Base-by-base conservation (phyloP, 2,329 filamentous ascomycete species). In the Botrytis sinoallii region DNA sequence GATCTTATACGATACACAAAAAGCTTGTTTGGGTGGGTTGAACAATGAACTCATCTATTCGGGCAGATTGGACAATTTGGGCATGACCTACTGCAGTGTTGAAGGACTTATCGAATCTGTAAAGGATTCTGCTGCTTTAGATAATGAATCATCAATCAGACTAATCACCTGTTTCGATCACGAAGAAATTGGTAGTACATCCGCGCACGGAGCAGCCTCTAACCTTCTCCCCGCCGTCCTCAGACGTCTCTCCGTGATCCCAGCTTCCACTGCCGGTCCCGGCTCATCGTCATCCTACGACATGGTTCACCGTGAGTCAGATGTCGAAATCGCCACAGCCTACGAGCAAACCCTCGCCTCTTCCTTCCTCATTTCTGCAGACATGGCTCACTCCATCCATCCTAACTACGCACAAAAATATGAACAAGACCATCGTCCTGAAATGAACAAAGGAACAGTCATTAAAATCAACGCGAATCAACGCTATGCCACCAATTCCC, bases 401-500 rank as follows among this genome's bases (percentile, higher is more conserved):
- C 96, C 96, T 73, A 99, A 99, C 85, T 99, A 98, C 82, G 88
- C 91, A 7, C 90, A 85, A 78, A 98, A 98, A 84, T 97, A 98
- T 84, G 96, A 99, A 85, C 84, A 90, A 52, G 92, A 93, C 79
- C 96, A 99, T 84, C 90, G 93, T 77, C 96, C 96, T 8, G 91
- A 95, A 83, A 97, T 99, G 88, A 99, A 99, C 87, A 93, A 94
- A 83, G 96, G 96, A 70, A 93, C 93, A 6, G 95, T 98, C 64
- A 94, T 99, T 86, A 99, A 99, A 85, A 88, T 99, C 86, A 99
- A 99, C 82, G 96, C 96, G 76, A 99, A 98, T 83, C 94, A 96
- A 78, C 92, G 95, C 76, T 99, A 99, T 84, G 94, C 95, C 44
- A 99, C 96, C 72, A 98, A 98, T 85, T 93, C 94, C 0, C 96